Conservation (phyloP, 2,329 filamentous ascomycete species). For the Calonectria pauciramosa region DNA sequence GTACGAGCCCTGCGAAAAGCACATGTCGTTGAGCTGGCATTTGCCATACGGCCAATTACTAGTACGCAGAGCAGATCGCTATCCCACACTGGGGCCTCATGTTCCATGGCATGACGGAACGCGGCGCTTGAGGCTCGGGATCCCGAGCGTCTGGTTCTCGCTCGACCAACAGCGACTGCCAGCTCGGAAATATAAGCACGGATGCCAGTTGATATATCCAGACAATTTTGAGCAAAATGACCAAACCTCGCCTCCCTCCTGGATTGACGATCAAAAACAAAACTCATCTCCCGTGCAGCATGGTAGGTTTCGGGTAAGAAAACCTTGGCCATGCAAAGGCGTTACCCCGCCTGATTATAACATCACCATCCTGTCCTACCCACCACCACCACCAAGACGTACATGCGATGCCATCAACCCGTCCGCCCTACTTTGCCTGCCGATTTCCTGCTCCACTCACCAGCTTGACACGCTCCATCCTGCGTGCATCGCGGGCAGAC, state of each 20-base stretch:
- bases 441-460: slow-evolving; percentile 17
- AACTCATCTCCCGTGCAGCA: not conserved
- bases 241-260: not conserved
- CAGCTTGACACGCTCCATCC: slow-evolving; percentile 15
- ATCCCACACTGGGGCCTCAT: not conserved
- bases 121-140: slow-evolving; percentile 1
- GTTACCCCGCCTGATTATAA: slow-evolving; percentile 23
- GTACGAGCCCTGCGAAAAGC: not conserved
- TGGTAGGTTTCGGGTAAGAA: slow-evolving; percentile 7
- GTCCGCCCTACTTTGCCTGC: not conserved
- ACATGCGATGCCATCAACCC: not conserved
- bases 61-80: not conserved
- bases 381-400: not conserved
- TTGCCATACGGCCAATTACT: not conserved
- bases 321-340: slow-evolving; percentile 8
- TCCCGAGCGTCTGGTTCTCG: not conserved
- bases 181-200: not conserved
- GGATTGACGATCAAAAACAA: not conserved
- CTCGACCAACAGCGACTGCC: not conserved
- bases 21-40: not conserved
- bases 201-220: not conserved
- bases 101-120: not conserved
- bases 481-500: not conserved
- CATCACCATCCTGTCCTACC: slow-evolving; percentile 15
- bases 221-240: not conserved